Conservation (phyloP, 2,329 filamentous ascomycete species). For the Teratosphaeria destructans region DNA sequence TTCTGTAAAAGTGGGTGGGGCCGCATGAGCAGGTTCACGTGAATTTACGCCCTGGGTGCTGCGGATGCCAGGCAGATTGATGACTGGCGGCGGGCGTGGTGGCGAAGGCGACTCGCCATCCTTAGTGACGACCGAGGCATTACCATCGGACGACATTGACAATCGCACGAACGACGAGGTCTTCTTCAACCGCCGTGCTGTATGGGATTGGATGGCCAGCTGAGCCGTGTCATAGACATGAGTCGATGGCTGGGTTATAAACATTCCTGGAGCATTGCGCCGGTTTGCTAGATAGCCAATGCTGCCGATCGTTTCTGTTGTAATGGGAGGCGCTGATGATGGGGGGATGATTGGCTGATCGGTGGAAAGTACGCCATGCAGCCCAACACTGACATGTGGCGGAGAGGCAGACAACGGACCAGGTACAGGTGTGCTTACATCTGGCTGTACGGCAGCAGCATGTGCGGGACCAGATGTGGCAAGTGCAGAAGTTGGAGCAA, state of each 20-base stretch:
- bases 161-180: slow-evolving; percentile 54
- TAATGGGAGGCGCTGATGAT: neutral
- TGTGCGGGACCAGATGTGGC: neutral
- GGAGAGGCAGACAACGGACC: neutral
- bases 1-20: slow-evolving; percentile 36
- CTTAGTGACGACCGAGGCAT: slow-evolving; percentile 69
- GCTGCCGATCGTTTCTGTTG: neutral
- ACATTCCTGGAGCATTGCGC: slow-evolving; percentile 32
- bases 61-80: slow-evolving; percentile 14
- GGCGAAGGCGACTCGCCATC: slow-evolving; percentile 61
- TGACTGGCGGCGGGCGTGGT: slow-evolving; percentile 30
- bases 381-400: neutral
- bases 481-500: neutral
- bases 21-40: neutral
- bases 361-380: neutral
- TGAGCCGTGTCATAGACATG: neutral
- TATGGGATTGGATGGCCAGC: neutral
- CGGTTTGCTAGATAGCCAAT: slow-evolving; percentile 35
- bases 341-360: neutral
- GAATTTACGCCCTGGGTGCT: slow-evolving; percentile 6
- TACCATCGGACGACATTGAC: slow-evolving; percentile 77
- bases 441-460: neutral
- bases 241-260: neutral
- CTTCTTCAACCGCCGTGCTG: slow-evolving; percentile 16
- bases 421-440: neutral